phyloP scores from a whole-genome alignment of 495 filamentous ascomycete species.

The Tuber melanosporum region DNA sequence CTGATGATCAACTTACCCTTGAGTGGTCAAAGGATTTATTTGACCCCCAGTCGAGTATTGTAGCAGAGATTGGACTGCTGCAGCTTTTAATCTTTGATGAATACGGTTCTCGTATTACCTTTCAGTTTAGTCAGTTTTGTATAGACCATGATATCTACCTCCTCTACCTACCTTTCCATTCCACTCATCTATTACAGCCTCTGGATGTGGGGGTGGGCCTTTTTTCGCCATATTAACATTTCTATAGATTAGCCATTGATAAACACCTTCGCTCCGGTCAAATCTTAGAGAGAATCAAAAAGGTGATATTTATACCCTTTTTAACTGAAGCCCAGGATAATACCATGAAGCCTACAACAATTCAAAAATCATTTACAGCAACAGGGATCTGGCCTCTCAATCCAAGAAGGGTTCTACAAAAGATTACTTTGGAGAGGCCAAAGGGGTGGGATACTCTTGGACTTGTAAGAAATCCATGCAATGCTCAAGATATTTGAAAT shows the following conservation, averaged over 20 bases:
- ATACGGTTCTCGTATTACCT: slow-evolving; percentile 10
- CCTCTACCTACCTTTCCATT: not conserved
- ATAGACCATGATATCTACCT: not conserved
- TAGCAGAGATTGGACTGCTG: not conserved
- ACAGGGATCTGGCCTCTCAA: not conserved
- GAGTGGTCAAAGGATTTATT: slow-evolving; percentile 21
- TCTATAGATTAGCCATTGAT: slow-evolving; percentile 9
- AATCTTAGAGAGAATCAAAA: not conserved
- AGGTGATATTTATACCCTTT: not conserved
- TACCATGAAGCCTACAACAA: not conserved
- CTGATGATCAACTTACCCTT: slow-evolving; percentile 6
- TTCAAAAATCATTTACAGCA: not conserved
- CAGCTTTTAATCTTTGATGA: slow-evolving; percentile 21
- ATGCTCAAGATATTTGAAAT: not conserved
- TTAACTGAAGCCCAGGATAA: not conserved
- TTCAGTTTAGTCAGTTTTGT: slow-evolving; percentile 15
- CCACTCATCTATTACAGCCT: slow-evolving; percentile 8
- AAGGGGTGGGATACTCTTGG: not conserved
- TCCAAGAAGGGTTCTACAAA: not conserved
- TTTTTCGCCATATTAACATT: not conserved
- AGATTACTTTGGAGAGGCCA: not conserved
- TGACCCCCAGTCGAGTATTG: not conserved
- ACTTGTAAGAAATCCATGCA: not conserved
- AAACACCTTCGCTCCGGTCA: not conserved
- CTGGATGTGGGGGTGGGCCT: slow-evolving; percentile 9